phyloP scores from a whole-genome alignment of 148 eudicot species.

The Chenopodium album region DNA sequence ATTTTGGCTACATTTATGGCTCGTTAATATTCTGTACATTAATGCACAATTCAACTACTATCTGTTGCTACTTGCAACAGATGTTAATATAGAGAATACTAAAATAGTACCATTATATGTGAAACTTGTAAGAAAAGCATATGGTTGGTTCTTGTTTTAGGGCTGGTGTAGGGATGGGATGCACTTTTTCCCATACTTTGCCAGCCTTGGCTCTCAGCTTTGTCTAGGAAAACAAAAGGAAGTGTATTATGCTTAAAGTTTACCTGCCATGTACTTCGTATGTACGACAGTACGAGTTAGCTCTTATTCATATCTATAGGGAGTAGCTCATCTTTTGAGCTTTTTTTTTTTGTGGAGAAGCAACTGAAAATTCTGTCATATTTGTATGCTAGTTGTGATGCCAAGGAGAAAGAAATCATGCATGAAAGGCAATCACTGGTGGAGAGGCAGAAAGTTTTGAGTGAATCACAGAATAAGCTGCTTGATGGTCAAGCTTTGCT shows the following conservation, averaged over 20 bases:
- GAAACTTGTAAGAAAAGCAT: not conserved
- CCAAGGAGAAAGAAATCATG: slow-evolving; percentile 71
- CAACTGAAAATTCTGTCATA: not conserved
- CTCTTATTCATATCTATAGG: not conserved
- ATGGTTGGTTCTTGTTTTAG: not conserved
- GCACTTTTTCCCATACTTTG: not conserved
- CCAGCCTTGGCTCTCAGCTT: not conserved
- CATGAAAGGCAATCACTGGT: slow-evolving; percentile 71
- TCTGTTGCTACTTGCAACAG: not conserved
- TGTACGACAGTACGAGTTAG: not conserved
- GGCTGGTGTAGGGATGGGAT: not conserved
- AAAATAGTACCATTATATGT: not conserved
- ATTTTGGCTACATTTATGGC: not conserved
- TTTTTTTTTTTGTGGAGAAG: not conserved
- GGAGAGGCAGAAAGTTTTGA: slow-evolving; percentile 67
- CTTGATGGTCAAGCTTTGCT: slow-evolving; percentile 77
- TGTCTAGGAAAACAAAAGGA: not conserved
- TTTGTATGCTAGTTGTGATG: slow-evolving; percentile 58
- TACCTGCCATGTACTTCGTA: not conserved
- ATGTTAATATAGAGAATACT: not conserved
- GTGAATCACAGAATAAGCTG: slow-evolving; percentile 60
- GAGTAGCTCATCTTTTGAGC: not conserved
- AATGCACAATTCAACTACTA: not conserved
- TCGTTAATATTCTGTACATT: not conserved
- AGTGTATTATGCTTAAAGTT: not conserved